Evolutionary conservation across 176 grass and related monocot genomes (phyloP), one percentile per base, ranked within the genome.

Genomic region (Lolium rigidum): DNA sequence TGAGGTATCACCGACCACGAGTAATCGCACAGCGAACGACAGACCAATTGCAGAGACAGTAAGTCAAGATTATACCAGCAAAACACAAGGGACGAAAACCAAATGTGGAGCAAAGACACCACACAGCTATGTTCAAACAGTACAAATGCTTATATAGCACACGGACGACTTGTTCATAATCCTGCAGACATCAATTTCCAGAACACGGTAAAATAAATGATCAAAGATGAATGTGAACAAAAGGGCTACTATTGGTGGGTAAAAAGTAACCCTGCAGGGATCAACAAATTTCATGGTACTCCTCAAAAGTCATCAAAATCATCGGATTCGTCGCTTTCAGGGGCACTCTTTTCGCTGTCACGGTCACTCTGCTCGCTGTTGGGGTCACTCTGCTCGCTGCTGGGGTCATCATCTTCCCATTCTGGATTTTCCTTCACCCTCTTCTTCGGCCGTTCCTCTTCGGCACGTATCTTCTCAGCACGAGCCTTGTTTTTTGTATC

Each of bases 381-480:
- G 51, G 22, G 47, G 7, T 17, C 7, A 52, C 72, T 52, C 72
- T 14, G 22, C 4, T 35, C 31, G 31, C 31, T 35, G 21, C 7
- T 24, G 8, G 14, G 14, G 15, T 52, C 22, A 17, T 46, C 74
- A 28, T 79, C 54, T 16, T 9, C 25, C 65, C 76, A 72, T 37
- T 80, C 39, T 61, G 26, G 54, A 12, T 37, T 80, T 73, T 50
- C 4, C 46, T 82, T 81, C 10, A 41, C 71, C 49, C 6, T 86
- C 76, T 13, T 37, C 39, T 35, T 48, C 3, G 46, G 12, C 0
- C 72, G 14, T 1, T 71, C 66, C 24, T 55, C 46, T 55, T 22
- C 50, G n/a, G 35, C 4, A 6, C 21, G 58, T 11, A 11, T 12
- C 3, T 9, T 9, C 24, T 80, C 65, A 35, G 31, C 31, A 35